These are phyloP conservation scores for Curvularia verruculosa DNA, from an alignment of 2,329 filamentous ascomycete genomes.

Conservation along the genomic window DNA sequence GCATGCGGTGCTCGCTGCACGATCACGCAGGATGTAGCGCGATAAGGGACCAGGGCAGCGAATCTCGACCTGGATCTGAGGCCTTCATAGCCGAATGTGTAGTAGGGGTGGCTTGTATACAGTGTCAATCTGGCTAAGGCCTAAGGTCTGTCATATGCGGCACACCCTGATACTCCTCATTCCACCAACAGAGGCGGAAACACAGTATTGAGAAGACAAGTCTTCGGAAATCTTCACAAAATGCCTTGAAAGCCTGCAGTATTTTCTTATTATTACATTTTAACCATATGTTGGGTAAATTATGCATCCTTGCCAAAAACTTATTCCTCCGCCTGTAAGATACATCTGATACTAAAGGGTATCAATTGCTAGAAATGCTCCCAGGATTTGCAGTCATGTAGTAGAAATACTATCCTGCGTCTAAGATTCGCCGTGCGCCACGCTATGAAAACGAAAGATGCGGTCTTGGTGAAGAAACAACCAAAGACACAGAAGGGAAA, in stretches of 20 bases:
- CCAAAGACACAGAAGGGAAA: background rate
- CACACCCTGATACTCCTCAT: background rate
- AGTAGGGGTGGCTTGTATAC: background rate
- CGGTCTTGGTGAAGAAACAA: background rate
- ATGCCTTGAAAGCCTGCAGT: too few relatives aligned
- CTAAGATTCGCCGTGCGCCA: constrained; percentile 14
- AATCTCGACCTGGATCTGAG: background rate
- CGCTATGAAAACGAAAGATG: constrained; percentile 13
- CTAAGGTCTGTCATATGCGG: background rate
- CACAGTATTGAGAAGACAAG: background rate
- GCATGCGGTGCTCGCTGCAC: background rate
- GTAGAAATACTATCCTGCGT: background rate
- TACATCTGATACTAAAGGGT: background rate
- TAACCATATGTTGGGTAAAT: background rate
- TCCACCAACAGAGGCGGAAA: background rate
- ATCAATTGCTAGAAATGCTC: background rate
- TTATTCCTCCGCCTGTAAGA: background rate
- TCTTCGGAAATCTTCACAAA: background rate
- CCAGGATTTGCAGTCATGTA: too few relatives aligned
- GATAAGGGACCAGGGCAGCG: background rate
- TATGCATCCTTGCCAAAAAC: background rate
- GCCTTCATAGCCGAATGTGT: background rate
- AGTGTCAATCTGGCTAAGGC: background rate
- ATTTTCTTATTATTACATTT: background rate
- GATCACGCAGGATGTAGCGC: background rate